Base-by-base conservation (phyloP, 2,329 filamentous ascomycete species). In the Exophiala phaeomuriformis region DNA sequence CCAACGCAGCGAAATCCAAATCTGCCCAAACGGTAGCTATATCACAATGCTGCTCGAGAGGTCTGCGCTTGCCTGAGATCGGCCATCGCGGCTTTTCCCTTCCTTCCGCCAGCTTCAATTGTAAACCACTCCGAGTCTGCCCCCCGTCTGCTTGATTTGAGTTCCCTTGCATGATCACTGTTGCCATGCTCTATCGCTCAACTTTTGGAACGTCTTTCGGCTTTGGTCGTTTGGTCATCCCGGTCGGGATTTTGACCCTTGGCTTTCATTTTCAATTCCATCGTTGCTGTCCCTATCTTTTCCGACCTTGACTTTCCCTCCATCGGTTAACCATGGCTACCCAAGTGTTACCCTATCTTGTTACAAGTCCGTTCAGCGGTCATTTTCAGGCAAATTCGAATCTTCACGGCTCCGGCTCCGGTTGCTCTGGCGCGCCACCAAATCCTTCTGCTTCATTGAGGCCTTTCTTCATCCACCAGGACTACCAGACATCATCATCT, bases 131-230 rank as follows among this genome's bases (percentile, higher is more conserved):
- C 19, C 19, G 19, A 19, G 44, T 28, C 55, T 49, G 39, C 19
- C 39, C 28, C 7, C 41, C 40, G 6, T 39, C 31, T 43, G 28
- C 41, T 40, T 41, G 29, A 40, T 7, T 31, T 36, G n/a, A 30
- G 31, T 46, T 35, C 12, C 30, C 30, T 42, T 49, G 31, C 10
- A 9, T 36, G 49, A 35, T 50, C 44, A 52, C 28, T 35, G 44
- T 54, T 57, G 51, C 31, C 56, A 59, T 59, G 50, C 51, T 55
- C 49, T 59, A 59, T 59, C 45, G 37, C 53, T 54, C 57, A 59
- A 46, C 51, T 59, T 59, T 59, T 59, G 57, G 57, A 55, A 56
- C 45, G 32, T 51, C 40, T 46, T 19, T 55, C 51, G 31, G 51
- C 44, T 29, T 59, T 56, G 57, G 53, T 52, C 51, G 43, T 29